Percentiles rank a stretch among this genome's conserved stretches.
Evolutionary conservation across 2,329 filamentous ascomycete genomes (phyloP).

Genomic region (Emergomyces pasteurianus): DNA sequence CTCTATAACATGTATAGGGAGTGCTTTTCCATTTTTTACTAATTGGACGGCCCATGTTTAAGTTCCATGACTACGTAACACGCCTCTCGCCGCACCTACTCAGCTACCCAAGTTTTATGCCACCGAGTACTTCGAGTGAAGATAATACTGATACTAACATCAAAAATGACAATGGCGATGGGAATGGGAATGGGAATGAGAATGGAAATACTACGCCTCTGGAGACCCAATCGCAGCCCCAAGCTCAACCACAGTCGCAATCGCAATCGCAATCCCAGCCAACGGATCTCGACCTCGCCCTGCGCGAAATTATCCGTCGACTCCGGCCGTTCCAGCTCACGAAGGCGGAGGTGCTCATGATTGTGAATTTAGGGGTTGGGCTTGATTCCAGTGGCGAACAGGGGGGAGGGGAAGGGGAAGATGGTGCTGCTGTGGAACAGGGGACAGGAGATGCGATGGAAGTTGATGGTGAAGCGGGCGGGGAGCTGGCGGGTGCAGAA

Average conservation of each 20-base stretch:
- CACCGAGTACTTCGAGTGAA: neutral
- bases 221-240: too few species aligned
- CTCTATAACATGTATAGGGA: too few species aligned
- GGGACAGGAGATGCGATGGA: conserved; percentile 11
- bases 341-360: conserved; percentile 36
- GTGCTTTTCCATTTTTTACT: neutral
- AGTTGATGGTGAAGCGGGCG: conserved; percentile 11
- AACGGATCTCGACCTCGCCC: conserved; percentile 27
- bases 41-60: neutral
- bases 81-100: conserved; percentile 30
- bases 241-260: too few species aligned
- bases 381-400: conserved; percentile 10
- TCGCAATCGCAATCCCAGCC: conserved; percentile 7
- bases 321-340: conserved; percentile 32
- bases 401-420: conserved; percentile 11
- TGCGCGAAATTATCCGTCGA: conserved; percentile 25
- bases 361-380: conserved; percentile 35
- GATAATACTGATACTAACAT: conserved; percentile 10
- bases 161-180: conserved; percentile 10
- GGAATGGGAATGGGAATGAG: neutral
- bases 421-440: conserved; percentile 7
- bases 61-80: conserved; percentile 32
- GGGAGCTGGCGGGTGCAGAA: neutral
- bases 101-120: conserved; percentile 24
- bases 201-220: neutral